These are phyloP conservation scores for Retiboletus flavoniger DNA, from an alignment of 1,284 basidiomycete genomes.

Conservation along the genomic window DNA sequence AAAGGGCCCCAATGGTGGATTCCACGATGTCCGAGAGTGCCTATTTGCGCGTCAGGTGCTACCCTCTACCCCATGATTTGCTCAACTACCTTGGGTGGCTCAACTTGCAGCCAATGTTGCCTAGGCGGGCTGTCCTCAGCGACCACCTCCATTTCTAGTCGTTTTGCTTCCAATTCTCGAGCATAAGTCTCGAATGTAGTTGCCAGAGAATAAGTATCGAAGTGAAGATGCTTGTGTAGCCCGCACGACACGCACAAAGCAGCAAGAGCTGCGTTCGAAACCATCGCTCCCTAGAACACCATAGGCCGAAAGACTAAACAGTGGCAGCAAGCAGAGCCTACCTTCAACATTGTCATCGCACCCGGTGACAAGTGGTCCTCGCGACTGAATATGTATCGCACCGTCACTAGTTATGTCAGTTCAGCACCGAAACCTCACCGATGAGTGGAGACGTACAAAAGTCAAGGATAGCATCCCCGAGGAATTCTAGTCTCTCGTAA, in stretches of 20 bases:
- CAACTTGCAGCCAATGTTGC: constrained; percentile 74
- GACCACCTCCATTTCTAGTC: constrained; percentile 49
- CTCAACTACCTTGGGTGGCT: constrained; percentile 66
- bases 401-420: constrained; percentile 54
- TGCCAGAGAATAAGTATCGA: constrained; percentile 53
- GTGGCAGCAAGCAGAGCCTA: constrained; percentile 25
- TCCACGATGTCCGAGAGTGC: constrained; percentile 75
- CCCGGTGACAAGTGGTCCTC: constrained; percentile 66
- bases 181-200: constrained; percentile 54
- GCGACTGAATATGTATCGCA: constrained; percentile 64
- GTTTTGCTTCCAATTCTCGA: constrained; percentile 46
- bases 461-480: constrained; percentile 80
- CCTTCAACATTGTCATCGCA: constrained; percentile 73
- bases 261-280: constrained; percentile 71
- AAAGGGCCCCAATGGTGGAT: constrained; percentile 71
- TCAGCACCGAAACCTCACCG: constrained; percentile 3
- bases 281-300: constrained; percentile 66
- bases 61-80: background rate
- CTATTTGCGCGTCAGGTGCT: constrained; percentile 37
- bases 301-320: constrained; percentile 7
- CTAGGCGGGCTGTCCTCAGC: constrained; percentile 51
- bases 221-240: constrained; percentile 59
- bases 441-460: constrained; percentile 52
- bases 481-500: constrained; percentile 76
- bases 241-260: constrained; percentile 69